These are phyloP conservation scores for Malus sylvestris DNA, from an alignment of 306 rosid genomes.

Conservation along the genomic window DNA sequence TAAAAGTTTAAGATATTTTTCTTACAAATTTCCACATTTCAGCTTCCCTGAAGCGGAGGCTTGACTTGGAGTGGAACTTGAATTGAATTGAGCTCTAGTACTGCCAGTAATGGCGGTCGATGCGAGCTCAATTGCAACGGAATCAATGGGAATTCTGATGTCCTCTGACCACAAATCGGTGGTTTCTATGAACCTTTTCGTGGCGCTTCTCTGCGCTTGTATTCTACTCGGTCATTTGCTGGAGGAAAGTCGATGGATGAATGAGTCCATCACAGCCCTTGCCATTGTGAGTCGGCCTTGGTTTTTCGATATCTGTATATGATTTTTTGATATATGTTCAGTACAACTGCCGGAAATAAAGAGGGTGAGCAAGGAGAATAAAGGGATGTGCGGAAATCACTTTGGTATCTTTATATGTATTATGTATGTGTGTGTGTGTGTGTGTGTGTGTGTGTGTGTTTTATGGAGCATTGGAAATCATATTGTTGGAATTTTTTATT, in stretches of 20 bases:
- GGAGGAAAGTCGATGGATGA: constrained; percentile 84
- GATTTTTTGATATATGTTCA: neutral
- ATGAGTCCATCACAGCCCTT: constrained; percentile 90
- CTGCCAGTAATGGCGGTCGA: constrained; percentile 9
- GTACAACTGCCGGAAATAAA: too few relatives aligned
- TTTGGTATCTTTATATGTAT: too few relatives aligned
- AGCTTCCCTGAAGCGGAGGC: neutral
- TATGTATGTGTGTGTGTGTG: neutral
- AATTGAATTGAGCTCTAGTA: neutral
- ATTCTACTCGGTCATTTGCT: constrained; percentile 79
- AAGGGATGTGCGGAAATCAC: too few relatives aligned
- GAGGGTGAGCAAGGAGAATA: too few relatives aligned
- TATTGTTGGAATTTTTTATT: neutral
- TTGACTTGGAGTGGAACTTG: neutral
- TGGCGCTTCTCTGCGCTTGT: constrained; percentile 84
- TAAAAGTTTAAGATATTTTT: neutral
- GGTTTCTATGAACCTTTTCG: constrained; percentile 79
- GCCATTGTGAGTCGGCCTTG: constrained; percentile 49
- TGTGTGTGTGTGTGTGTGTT: neutral
- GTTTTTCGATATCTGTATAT: neutral
- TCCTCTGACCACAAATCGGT: constrained; percentile 71
- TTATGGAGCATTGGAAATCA: neutral
- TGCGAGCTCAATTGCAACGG: neutral
- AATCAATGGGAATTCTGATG: constrained; percentile 18
- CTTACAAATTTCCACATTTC: neutral